Percentiles rank a stretch among this genome's conserved stretches.
These are phyloP conservation scores for Phaeoacremonium minimum DNA, from an alignment of 2,329 filamentous ascomycete genomes.

Conservation along the genomic window DNA sequence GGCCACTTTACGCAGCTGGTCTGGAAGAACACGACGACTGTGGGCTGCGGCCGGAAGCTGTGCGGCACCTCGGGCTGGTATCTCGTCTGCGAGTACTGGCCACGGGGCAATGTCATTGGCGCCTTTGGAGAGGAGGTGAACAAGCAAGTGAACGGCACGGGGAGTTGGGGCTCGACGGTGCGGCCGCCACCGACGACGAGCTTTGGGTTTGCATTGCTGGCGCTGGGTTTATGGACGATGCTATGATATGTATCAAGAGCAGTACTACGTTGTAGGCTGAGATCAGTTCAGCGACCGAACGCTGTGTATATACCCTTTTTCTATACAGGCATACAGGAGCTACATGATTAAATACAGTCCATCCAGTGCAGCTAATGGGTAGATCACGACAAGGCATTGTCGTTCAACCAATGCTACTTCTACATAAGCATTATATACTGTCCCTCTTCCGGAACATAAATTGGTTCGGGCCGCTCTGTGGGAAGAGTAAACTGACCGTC, in stretches of 20 bases:
- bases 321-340: too few species aligned
- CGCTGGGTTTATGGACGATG: background rate
- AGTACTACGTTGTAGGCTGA: too few species aligned
- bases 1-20: conserved; percentile 73
- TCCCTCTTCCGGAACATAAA: too few species aligned
- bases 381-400: too few species aligned
- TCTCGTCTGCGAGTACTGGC: conserved; percentile 68
- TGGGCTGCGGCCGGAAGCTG: conserved; percentile 48
- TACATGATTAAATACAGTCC: too few species aligned
- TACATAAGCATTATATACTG: too few species aligned
- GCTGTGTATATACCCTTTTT: too few species aligned
- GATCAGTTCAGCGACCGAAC: too few species aligned
- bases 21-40: conserved; percentile 58
- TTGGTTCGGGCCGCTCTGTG: too few species aligned
- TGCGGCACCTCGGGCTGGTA: conserved; percentile 54
- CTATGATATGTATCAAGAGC: background rate
- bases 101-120: conserved; percentile 58
- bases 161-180: background rate
- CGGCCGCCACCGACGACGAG: conserved; percentile 1
- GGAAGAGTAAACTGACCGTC: too few species aligned
- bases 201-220: background rate
- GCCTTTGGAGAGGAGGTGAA: conserved; percentile 42
- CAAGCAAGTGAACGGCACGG: conserved; percentile 20
- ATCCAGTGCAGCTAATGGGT: too few species aligned
- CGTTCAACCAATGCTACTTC: too few species aligned